Evolutionary conservation across 768 basidiomycete species (phyloP).

Genomic region (Leccinum olivaceopallidum): DNA sequence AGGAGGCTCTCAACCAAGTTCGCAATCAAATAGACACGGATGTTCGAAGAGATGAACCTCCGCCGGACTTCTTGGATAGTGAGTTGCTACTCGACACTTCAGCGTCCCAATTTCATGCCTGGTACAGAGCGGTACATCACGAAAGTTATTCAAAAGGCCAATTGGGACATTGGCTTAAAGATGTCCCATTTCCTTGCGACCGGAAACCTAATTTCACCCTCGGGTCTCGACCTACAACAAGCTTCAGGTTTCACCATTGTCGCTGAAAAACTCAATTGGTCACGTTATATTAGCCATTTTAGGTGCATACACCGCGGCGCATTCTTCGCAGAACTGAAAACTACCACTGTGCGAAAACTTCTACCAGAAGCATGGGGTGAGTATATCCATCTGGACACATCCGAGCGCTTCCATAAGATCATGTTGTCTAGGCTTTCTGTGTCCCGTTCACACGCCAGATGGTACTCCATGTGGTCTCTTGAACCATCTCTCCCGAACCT

Average conservation of each 20-base stretch:
- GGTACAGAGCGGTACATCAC: constrained; percentile 74
- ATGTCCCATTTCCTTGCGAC: constrained; percentile 96
- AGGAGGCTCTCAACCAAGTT: constrained; percentile 80
- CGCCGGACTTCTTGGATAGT: constrained; percentile 91
- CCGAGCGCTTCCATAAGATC: constrained; percentile 10
- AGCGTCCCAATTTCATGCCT: constrained; percentile 6
- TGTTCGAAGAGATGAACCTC: constrained; percentile 67
- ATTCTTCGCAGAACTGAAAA: constrained; percentile 98
- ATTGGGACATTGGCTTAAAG: constrained; percentile 89
- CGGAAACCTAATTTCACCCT: constrained; percentile 91
- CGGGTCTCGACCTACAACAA: constrained; percentile 96
- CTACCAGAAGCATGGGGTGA: constrained; percentile 97
- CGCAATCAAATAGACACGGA: constrained; percentile 70
- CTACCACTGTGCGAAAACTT: constrained; percentile 94
- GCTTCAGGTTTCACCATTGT: constrained; percentile 99
- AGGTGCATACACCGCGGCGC: constrained; percentile 98
- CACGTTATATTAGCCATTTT: constrained; percentile 97
- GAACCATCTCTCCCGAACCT: constrained; percentile 93
- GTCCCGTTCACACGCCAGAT: constrained; percentile 98
- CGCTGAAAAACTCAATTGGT: constrained; percentile 98
- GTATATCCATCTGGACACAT: constrained; percentile 15
- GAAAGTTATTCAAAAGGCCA: constrained; percentile 73
- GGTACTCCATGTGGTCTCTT: constrained; percentile 97
- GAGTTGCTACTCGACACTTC: constrained; percentile 31
- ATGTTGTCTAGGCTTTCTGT: constrained; percentile 74